phyloP scores from a whole-genome alignment of 768 basidiomycete genomes.

The Kwoniella bestiolae region DNA sequence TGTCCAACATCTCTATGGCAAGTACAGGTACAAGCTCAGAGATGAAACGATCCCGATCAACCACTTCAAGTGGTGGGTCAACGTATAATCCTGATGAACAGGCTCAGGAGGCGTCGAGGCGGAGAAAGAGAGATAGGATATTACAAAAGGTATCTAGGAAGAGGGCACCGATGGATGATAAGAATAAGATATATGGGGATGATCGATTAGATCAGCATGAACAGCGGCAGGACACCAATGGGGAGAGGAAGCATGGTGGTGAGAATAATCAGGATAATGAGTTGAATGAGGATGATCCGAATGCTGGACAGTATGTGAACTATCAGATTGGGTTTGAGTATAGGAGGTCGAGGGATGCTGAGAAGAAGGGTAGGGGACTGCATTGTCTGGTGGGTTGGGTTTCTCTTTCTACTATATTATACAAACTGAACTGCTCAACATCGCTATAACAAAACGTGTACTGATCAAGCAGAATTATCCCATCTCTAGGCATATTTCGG shows the following conservation, averaged over 20 bases:
- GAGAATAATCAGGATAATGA: conserved; percentile 21
- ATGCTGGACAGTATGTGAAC: conserved; percentile 54
- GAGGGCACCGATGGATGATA: conserved; percentile 7
- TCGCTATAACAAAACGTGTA: background rate
- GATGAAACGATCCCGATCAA: conserved; percentile 15
- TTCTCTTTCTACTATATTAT: too few relatives aligned
- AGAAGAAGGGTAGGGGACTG: conserved; percentile 46
- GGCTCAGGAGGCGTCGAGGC: conserved; percentile 21
- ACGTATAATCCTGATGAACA: conserved; percentile 6
- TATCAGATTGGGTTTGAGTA: conserved; percentile 56
- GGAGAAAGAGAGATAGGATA: conserved; percentile 41
- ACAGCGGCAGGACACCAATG: conserved; percentile 9
- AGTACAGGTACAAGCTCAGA: background rate
- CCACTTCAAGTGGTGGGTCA: conserved; percentile 8
- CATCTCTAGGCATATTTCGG: conserved; percentile 50
- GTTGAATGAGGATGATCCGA: conserved; percentile 43
- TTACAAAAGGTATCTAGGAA: conserved; percentile 33
- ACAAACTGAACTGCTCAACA: background rate
- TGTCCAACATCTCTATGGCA: background rate
- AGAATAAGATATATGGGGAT: conserved; percentile 1
- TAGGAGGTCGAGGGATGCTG: conserved; percentile 32
- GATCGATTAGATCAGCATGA: background rate
- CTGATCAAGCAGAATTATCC: background rate
- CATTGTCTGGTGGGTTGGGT: conserved; percentile 45
- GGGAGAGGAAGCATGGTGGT: conserved; percentile 24